Base-by-base conservation (phyloP, 1,284 basidiomycete genomes). In the Papiliotrema flavescens region DNA sequence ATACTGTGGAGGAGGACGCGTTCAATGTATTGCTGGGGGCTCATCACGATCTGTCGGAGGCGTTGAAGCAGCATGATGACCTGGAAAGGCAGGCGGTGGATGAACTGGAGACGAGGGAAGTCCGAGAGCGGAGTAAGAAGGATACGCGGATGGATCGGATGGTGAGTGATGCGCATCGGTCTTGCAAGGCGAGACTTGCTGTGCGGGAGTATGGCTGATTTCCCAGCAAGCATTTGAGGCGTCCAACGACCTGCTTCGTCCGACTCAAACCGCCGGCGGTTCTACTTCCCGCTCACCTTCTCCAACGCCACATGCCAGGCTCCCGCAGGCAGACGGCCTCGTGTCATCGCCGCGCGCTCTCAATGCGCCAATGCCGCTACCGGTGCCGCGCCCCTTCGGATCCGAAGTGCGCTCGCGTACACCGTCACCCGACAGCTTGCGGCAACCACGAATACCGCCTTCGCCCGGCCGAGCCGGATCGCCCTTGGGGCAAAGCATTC, bases 61-160 rank as follows among this genome's bases (percentile, higher is more conserved):
- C 65, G 0, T 53, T 77, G 22, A 67, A 63, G 46, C 68, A 72
- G 50, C 67, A 75, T 51, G 71, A 74, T 42, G 73, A 77, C 19
- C 53, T 75, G 49, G 68, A 70, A 41, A 53, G 65, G 23, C 62
- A 69, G 48, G 68, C 66, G 1, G 51, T 54, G 34, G 71, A 73
- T 47, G 71, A 74, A 42, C 52, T 51, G 42, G 70, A 77, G 57
- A 42, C 74, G 44, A 57, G 68, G 7, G 70, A 71, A 32, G 75
- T 67, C 2, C 62, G 70, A 49, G 75, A 77, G 62, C 59, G 70
- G 53, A 76, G 74, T 59, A 74, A 71, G 62, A 71, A 65, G 52
- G 75, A 77, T 8, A 74, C 66, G 8, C 64, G 66, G 46, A 71
- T 75, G 66, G 67, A 70, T 44, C 53, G 69, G 17, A 55, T 56